A percentile compares a stretch with the other conserved stretches of the same genome.
Conservation (phyloP, 257 asterid genomes). For the Salvia splendens region DNA sequence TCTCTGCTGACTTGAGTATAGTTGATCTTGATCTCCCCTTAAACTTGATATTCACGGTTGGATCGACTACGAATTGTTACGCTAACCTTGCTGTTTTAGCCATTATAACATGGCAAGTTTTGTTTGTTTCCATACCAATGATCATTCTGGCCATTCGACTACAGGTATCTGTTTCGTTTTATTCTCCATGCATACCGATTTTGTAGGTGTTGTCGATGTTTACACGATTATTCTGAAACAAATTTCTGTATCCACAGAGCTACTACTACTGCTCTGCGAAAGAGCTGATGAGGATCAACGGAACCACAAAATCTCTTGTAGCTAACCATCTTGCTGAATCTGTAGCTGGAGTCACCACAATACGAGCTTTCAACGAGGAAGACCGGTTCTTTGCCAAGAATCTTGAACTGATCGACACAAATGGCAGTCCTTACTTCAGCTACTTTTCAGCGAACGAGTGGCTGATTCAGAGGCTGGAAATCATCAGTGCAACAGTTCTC, state of each 20-base stretch:
- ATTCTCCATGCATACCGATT: background rate
- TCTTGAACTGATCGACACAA: conserved; percentile 71
- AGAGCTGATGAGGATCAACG: conserved; percentile 90
- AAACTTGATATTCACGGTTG: conserved; percentile 73
- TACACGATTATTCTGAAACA: conserved; percentile 16
- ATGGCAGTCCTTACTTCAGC: conserved; percentile 88
- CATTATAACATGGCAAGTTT: conserved; percentile 87
- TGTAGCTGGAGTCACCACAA: conserved; percentile 73
- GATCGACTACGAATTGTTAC: conserved; percentile 72
- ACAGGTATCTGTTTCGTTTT: conserved; percentile 53
- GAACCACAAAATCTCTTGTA: conserved; percentile 87
- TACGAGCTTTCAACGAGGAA: conserved; percentile 85
- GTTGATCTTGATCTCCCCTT: conserved; percentile 88
- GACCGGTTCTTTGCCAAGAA: conserved; percentile 73
- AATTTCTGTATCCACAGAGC: conserved; percentile 45
- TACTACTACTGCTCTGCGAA: conserved; percentile 86
- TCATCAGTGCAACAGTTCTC: conserved; percentile 74
- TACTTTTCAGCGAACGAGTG: conserved; percentile 93
- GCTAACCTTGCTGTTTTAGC: conserved; percentile 67
- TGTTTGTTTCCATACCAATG: conserved; percentile 81
- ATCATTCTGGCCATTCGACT: conserved; percentile 73
- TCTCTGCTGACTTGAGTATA: conserved; percentile 83
- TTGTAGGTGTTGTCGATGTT: background rate
- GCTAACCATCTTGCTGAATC: conserved; percentile 95
- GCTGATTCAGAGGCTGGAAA: conserved; percentile 83